These are phyloP conservation scores for Hyphodiscus hymeniophilus DNA, from an alignment of 495 filamentous ascomycete genomes.

Conservation along the genomic window DNA sequence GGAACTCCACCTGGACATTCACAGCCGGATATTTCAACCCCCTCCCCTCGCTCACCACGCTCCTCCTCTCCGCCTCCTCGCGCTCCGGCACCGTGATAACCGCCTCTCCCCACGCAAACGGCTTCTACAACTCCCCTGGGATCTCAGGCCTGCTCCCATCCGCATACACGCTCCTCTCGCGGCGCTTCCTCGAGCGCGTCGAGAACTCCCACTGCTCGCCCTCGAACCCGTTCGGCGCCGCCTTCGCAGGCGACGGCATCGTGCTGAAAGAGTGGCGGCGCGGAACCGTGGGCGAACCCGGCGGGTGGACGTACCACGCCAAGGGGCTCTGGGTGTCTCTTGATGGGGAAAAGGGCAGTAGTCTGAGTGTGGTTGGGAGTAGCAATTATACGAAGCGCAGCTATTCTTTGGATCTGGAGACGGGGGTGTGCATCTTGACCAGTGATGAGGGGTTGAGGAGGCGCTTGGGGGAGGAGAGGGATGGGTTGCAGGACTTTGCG, in stretches of 20 bases:
- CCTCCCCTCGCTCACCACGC: slow-evolving; percentile 65
- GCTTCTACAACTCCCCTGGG: slow-evolving; percentile 85
- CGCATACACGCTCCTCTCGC: slow-evolving; percentile 82
- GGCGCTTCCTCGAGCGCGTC: slow-evolving; percentile 69
- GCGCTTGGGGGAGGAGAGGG: slow-evolving; percentile 67
- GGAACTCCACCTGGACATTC: slow-evolving; percentile 77
- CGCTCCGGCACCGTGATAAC: slow-evolving; percentile 74
- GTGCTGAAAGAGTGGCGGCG: slow-evolving; percentile 80
- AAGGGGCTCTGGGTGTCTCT: slow-evolving; percentile 93
- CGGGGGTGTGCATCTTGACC: slow-evolving; percentile 78
- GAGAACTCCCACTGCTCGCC: slow-evolving; percentile 31
- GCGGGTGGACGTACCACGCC: slow-evolving; percentile 95
- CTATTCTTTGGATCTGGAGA: slow-evolving; percentile 86
- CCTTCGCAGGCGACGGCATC: slow-evolving; percentile 38
- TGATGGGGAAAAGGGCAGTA: slow-evolving; percentile 49
- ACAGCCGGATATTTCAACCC: slow-evolving; percentile 99
- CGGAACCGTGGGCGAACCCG: slow-evolving; percentile 69
- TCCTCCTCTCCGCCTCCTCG: slow-evolving; percentile 65
- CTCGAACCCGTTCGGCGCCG: slow-evolving; percentile 28
- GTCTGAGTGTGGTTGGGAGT: slow-evolving; percentile 76
- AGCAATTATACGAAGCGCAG: slow-evolving; percentile 95
- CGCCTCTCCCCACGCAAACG: slow-evolving; percentile 90
- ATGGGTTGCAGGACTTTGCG: slow-evolving; percentile 66
- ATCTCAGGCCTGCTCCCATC: slow-evolving; percentile 83
- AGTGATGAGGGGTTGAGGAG: slow-evolving; percentile 63